Conservation (phyloP, 2,329 filamentous ascomycete genomes). For the Sphaerulina vaccinii region DNA sequence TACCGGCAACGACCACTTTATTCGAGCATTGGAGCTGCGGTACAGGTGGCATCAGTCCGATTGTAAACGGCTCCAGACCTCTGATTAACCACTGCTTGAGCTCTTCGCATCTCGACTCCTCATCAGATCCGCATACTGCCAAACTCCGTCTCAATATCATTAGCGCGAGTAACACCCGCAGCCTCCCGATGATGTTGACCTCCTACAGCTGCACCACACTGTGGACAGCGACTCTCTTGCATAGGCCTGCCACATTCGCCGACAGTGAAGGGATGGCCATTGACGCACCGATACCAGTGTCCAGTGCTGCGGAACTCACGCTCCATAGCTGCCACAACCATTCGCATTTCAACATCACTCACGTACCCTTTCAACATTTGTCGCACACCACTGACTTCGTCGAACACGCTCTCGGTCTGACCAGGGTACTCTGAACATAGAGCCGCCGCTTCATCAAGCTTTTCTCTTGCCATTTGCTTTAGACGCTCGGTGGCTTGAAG, state of each 20-base stretch:
- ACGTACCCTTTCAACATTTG: constrained; percentile 50
- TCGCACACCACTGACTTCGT: constrained; percentile 48
- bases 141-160: constrained; percentile 48
- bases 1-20: too few species aligned
- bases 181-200: constrained; percentile 53
- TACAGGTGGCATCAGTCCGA: too few species aligned
- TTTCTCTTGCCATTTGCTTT: constrained; percentile 23
- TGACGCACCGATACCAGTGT: constrained; percentile 61
- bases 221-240: constrained; percentile 59
- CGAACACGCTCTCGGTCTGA: constrained; percentile 38
- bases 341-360: constrained; percentile 51
- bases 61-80: too few species aligned
- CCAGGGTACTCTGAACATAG: constrained; percentile 28
- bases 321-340: constrained; percentile 51
- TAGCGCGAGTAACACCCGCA: constrained; percentile 53
- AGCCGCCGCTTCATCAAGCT: constrained; percentile 31
- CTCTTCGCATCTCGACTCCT: too few species aligned
- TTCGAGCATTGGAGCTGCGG: too few species aligned
- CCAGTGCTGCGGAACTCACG: constrained; percentile 48
- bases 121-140: constrained; percentile 6
- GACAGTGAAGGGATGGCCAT: constrained; percentile 51
- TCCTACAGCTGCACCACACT: constrained; percentile 60
- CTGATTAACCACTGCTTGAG: too few species aligned
- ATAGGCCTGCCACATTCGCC: constrained; percentile 56
- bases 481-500: constrained; percentile 11